These are phyloP conservation scores for Jimgerdemannia flammicorona DNA, from an alignment of 192 early-diverging fungal species.

Conservation along the genomic window DNA sequence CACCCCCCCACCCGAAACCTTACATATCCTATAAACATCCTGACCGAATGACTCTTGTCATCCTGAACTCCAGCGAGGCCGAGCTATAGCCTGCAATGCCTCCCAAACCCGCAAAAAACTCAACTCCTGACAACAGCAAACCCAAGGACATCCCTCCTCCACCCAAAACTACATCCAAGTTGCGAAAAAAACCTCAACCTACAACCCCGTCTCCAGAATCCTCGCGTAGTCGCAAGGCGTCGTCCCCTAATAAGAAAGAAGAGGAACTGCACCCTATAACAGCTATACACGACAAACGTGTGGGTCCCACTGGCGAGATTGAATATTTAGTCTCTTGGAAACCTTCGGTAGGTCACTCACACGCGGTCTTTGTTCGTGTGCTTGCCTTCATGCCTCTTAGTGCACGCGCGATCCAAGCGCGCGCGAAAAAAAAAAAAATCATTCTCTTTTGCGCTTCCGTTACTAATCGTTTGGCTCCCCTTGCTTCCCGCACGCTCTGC, in stretches of 20 bases:
- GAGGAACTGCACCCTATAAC: background rate
- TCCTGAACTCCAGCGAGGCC: background rate
- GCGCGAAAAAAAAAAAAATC: background rate
- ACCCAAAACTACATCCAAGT: background rate
- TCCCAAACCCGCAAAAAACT: background rate
- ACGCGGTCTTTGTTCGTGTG: background rate
- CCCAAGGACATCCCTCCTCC: background rate
- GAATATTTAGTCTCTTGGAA: background rate
- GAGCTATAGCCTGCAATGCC: background rate
- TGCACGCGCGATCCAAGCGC: background rate
- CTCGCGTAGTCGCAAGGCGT: background rate
- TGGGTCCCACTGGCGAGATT: background rate
- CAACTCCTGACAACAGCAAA: background rate
- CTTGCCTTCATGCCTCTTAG: background rate
- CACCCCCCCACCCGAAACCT: too few species aligned
- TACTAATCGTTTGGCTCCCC: background rate
- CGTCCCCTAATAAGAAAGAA: background rate
- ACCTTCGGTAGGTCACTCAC: background rate
- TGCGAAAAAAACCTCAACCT: background rate
- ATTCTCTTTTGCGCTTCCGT: background rate
- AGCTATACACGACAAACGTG: background rate
- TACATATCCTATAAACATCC: too few species aligned
- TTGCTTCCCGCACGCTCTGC: background rate
- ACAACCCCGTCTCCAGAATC: background rate
- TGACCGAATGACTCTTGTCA: too few species aligned